phyloP scores from a whole-genome alignment of 208 protist genomes.

The Balamuthia mandrillaris region DNA sequence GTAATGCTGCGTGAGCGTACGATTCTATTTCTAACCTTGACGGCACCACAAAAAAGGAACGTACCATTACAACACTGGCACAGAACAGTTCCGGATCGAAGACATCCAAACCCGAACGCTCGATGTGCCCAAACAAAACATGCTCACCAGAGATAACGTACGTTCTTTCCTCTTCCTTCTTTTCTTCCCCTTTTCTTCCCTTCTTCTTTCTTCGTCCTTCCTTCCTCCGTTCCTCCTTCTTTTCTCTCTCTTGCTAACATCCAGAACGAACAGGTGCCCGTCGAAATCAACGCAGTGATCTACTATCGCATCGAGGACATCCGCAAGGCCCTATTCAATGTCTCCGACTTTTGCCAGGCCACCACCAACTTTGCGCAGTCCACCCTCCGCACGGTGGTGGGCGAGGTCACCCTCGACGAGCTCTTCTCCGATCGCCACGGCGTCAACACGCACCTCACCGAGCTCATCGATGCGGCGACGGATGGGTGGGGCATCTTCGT shows the following conservation, averaged over 20 bases:
- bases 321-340: too few relatives aligned
- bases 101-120: not conserved
- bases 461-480: too few relatives aligned
- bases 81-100: not conserved
- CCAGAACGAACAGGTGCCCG: too few relatives aligned
- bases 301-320: too few relatives aligned
- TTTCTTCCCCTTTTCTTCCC: not conserved
- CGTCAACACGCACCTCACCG: too few relatives aligned
- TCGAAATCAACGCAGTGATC: too few relatives aligned
- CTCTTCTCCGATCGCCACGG: too few relatives aligned
- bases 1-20: not conserved
- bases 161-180: not conserved
- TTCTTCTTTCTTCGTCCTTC: not conserved
- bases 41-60: not conserved
- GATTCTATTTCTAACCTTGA: not conserved
- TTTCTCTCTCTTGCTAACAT: not conserved
- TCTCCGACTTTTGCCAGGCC: too few relatives aligned
- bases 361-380: too few relatives aligned
- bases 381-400: too few relatives aligned
- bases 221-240: not conserved
- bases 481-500: too few relatives aligned
- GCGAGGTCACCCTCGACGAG: too few relatives aligned
- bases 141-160: not conserved
- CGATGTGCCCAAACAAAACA: not conserved
- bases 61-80: not conserved